Base-by-base conservation (phyloP, 768 basidiomycete species). In the Rhizopogon vesiculosus region DNA sequence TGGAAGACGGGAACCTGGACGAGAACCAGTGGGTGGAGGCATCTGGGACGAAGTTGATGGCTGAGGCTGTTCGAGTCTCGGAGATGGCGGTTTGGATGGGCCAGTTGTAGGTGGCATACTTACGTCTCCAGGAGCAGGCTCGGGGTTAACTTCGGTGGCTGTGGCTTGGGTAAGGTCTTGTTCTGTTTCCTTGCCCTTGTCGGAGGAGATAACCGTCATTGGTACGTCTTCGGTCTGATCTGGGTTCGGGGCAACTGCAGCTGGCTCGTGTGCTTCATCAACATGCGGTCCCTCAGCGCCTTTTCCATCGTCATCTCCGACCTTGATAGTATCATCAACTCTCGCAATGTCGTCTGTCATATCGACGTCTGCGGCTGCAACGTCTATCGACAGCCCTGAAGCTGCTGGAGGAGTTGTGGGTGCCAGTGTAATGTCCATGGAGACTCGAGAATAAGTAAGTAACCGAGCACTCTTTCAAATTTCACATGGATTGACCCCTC, bases 41-140 rank as follows among this genome's bases (percentile, higher is more conserved):
- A 28, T 45, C 9, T 22, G 42, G 29, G 58, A 25, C 5, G 25
- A 61, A 59, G 51, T 39, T 48, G 39, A 57, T 39, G 35, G 63
- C 50, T 18, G 64, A 61, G 38, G 44, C 56, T 35, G 58, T 33
- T 52, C 45, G 41, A 40, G 51, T 19, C 10, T 38, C 25, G 45
- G 51, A 59, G 55, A 44, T 25, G 25, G 25, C 5, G 25, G 25
- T 25, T 25, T 25, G 25, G 25, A 25, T 35, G 38, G 39, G 33
- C 18, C 42, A 18, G 16, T 22, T 49, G 40, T 43, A 19, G 60
- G 63, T 2, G 62, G 59, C 62, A 68, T 58, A 61, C 60, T 69
- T 56, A 68, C 54, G 55, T 68, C 62, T 60, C 57, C 62, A 58
- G 61, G 62, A 58, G 61, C 62, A 28, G 46, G 35, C 45, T 61